Base-by-base conservation (phyloP, 2,329 filamentous ascomycete genomes). In the Sphaerulina musiva region DNA sequence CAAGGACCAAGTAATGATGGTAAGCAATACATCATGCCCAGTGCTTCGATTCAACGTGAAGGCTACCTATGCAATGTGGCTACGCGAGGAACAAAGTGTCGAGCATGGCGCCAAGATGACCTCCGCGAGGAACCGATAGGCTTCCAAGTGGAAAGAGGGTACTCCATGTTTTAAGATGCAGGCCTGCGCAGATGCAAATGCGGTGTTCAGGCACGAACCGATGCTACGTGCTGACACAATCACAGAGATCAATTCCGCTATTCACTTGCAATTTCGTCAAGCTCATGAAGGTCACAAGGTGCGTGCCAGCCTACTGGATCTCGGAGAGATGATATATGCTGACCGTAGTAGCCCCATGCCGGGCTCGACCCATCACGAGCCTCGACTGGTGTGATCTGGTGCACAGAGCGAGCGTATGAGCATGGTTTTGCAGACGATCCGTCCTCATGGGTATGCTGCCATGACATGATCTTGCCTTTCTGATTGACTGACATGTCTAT, bases 331-430 rank as follows among this genome's bases (percentile, higher is more conserved):
- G 20, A 20, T 20, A 20, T 43, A 10, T 46, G 29, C 14, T 42
- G 32, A 14, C 6, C 8, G 4, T 5, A 31, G 7, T n/a, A 51
- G 69, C 86, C 89, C 46, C 91, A 96, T 71, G 89, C 91, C 56
- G 92, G 91, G 64, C 85, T 96, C 61, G 91, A 96, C 68, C 86
- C 89, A 51, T 87, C 84, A 57, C 83, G 90, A 71, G 87, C 89
- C 43, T 95, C 88, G 12, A 97, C 92, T 11, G 92, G 92, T 72
- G 92, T 96, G 3, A 87, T 96, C 60, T 96, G 92, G 92, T 90
- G 86, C 61, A 89, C 85, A 2, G 87, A 93, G 74, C 85, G 89
- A 64, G 91, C 91, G 51, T 82, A 84, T 69, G 90, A 96, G 73
- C 87, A 92, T 74, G 92, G 92, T 64, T 96, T 86, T 75, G 76